phyloP scores from a whole-genome alignment of 2,329 filamentous ascomycete species.

The Colletotrichum graminicola region DNA sequence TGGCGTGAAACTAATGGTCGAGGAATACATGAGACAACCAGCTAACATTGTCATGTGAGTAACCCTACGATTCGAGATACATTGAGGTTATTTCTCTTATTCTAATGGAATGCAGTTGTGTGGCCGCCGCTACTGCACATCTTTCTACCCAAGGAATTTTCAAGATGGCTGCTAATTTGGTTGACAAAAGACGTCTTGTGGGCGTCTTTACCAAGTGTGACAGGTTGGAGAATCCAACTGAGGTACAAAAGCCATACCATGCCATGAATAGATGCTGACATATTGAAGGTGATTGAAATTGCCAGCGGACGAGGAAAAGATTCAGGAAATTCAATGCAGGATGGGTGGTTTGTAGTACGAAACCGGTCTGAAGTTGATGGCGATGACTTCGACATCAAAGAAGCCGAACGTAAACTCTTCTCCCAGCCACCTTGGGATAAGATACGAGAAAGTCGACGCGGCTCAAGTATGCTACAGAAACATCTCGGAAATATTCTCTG shows the following conservation, averaged over 20 bases:
- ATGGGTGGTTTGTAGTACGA: constrained; percentile 54
- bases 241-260: constrained; percentile 8
- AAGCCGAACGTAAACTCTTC: constrained; percentile 49
- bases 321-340: constrained; percentile 33
- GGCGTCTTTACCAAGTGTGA: constrained; percentile 56
- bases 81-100: fast-evolving
- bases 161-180: constrained; percentile 45
- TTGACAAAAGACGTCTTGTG: constrained; percentile 49
- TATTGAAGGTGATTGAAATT: constrained; percentile 27
- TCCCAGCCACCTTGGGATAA: constrained; percentile 46
- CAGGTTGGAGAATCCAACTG: constrained; percentile 43
- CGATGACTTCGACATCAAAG: constrained; percentile 45
- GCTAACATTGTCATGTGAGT: constrained; percentile 56
- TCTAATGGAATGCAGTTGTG: constrained; percentile 47
- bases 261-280: neutral
- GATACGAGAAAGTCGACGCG: constrained; percentile 45
- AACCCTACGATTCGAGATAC: neutral
- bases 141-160: constrained; percentile 50
- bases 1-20: constrained; percentile 50
- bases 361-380: constrained; percentile 48
- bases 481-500: constrained; percentile 50
- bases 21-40: constrained; percentile 51
- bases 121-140: constrained; percentile 50
- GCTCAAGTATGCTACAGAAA: constrained; percentile 48
- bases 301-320: constrained; percentile 27